Evolutionary conservation across 495 filamentous ascomycete species (phyloP).

Genomic region (Penicillium waksmanii): DNA sequence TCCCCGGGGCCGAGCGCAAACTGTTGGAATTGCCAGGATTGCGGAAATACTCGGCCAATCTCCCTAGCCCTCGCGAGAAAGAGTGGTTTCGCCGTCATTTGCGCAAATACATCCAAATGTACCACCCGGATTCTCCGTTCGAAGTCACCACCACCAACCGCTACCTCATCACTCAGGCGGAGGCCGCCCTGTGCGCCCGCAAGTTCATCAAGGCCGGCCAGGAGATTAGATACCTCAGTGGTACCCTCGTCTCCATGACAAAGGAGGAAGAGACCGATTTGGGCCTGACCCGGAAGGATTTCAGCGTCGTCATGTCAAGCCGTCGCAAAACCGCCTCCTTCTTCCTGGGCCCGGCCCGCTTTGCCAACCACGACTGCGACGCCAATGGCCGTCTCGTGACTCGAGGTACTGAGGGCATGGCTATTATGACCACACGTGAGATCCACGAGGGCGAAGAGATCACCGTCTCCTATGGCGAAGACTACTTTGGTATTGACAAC

Average conservation of each 20-base stretch:
- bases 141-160: constrained; percentile 94
- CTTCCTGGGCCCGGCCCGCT: constrained; percentile 92
- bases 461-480: constrained; percentile 90
- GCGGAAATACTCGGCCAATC: constrained; percentile 64
- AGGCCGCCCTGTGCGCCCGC: constrained; percentile 86
- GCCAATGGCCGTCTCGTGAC: constrained; percentile 89
- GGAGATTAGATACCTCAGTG: constrained; percentile 85
- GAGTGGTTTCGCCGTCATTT: constrained; percentile 87
- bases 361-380: constrained; percentile 96
- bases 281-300: constrained; percentile 79
- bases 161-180: constrained; percentile 87
- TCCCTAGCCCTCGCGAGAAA: constrained; percentile 77
- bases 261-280: constrained; percentile 84
- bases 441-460: constrained; percentile 92
- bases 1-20: constrained; percentile 67
- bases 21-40: constrained; percentile 75
- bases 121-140: constrained; percentile 88
- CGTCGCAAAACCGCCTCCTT: constrained; percentile 84
- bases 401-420: constrained; percentile 80
- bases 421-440: constrained; percentile 76
- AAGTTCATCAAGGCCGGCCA: constrained; percentile 77
- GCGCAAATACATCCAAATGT: constrained; percentile 89
- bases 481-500: constrained; percentile 95
- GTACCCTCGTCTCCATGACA: constrained; percentile 88
- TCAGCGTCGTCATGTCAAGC: constrained; percentile 93